Base-by-base conservation (phyloP, 2,329 filamentous ascomycete genomes). In the Fusarium mexicanum region DNA sequence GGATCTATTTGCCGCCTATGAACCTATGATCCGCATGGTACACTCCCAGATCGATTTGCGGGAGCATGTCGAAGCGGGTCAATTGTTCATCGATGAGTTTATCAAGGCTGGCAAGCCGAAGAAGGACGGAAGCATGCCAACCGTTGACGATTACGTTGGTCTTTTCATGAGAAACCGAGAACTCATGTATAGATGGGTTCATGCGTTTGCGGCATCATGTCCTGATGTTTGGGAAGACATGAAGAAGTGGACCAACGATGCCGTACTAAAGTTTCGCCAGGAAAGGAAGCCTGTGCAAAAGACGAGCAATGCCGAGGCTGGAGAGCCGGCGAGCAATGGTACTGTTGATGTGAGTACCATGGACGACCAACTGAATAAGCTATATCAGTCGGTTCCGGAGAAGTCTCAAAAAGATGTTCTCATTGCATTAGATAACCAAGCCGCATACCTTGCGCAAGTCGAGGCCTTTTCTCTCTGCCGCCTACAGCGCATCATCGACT, bases 41-140 rank as follows among this genome's bases (percentile, higher is more conserved):
- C 94, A 96, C 79, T 88, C 93, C 61, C 88, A 89, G 5, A 88
- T 95, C 31, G 92, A 95, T 77, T 86, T 96, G 11, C 90, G 89
- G 40, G 90, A 90, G 44, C 92, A 93, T 26, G 81, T 96, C 12
- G 87, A 87, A 43, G 90, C 93, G 41, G 84, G 89, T 4, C 90
- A 95, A 79, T 85, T 83, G 16, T 95, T 96, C 77, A 79, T 95
- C 29, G 88, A 89, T 11, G 93, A 95, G 72, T 88, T 95, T 65
- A 89, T 96, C 80, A 89, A 90, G 70, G 84, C 86, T 7, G 86
- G 85, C 76, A 87, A 86, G 72, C 83, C 86, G 78, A 85, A 83
- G 61, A 83, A 83, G 46, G 61, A 69, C 0, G 73, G 64, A 1
- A 75, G 59, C n/a, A 76, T 83, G 48, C 89, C 92, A 0, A 90